phyloP scores from a whole-genome alignment of 148 eudicot species.

The Arbutus unedo region DNA sequence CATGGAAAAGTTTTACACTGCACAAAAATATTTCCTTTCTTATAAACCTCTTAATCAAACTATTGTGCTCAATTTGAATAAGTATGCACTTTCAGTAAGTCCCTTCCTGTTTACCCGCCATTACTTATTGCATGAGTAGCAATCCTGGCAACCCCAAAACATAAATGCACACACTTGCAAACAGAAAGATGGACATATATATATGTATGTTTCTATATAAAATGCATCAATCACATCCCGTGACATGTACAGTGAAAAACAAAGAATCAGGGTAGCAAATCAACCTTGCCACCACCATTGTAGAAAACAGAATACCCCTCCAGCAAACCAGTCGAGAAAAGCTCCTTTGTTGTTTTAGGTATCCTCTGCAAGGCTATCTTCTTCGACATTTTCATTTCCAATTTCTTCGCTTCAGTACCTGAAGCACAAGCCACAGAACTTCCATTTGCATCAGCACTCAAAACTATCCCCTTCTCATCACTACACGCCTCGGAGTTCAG shows the following conservation, averaged over 20 bases:
- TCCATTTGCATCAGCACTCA: constrained; percentile 24
- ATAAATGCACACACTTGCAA: background rate
- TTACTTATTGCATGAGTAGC: background rate
- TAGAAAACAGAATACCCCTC: constrained; percentile 86
- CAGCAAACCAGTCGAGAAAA: constrained; percentile 74
- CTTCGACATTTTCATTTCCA: constrained; percentile 62
- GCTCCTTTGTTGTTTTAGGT: constrained; percentile 60
- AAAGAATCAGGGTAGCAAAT: background rate
- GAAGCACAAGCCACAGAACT: constrained; percentile 22
- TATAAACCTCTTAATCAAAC: background rate
- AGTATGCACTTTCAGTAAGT: background rate
- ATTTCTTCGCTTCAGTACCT: constrained; percentile 33
- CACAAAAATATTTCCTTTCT: background rate
- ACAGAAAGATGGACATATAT: background rate
- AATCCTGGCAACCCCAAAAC: background rate
- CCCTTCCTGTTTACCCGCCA: background rate
- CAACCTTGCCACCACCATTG: constrained; percentile 72
- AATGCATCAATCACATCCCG: background rate
- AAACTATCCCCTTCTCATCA: constrained; percentile 25
- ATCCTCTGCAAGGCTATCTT: constrained; percentile 34
- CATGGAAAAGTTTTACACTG: background rate
- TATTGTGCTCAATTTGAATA: background rate
- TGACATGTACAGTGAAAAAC: background rate
- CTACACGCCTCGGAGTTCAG: constrained; percentile 32
- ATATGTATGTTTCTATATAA: background rate